Percentiles rank a stretch among this genome's conserved stretches.
These are phyloP conservation scores for Sugiyamaella pinicola DNA, from an alignment of 1,139 yeast genomes.

Conservation along the genomic window DNA sequence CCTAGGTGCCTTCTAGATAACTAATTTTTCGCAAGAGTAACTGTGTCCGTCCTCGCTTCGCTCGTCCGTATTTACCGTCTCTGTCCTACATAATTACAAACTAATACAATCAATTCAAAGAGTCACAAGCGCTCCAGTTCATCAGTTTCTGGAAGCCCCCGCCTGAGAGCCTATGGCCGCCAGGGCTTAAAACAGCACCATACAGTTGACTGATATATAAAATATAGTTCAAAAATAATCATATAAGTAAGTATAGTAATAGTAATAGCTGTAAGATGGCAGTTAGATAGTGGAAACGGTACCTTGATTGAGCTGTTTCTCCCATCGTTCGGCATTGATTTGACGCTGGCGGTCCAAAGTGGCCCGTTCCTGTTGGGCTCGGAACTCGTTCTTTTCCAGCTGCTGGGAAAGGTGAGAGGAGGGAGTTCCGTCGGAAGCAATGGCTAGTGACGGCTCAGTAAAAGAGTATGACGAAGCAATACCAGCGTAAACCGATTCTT, in stretches of 20 bases:
- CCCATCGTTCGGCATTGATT: slow-evolving; percentile 24
- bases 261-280: not conserved
- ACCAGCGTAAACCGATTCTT: slow-evolving; percentile 24
- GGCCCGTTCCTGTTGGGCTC: slow-evolving; percentile 18
- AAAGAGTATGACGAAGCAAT: slow-evolving; percentile 8
- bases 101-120: too few species aligned
- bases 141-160: too few species aligned
- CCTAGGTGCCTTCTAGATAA: too few species aligned
- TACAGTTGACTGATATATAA: too few species aligned
- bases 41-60: too few species aligned
- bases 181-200: too few species aligned
- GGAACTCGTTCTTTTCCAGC: slow-evolving; percentile 13
- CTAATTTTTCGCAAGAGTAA: too few species aligned
- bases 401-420: slow-evolving; percentile 7
- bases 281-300: slow-evolving; percentile 15
- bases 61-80: too few species aligned
- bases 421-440: not conserved
- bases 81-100: too few species aligned
- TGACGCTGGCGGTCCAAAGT: slow-evolving; percentile 24
- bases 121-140: too few species aligned
- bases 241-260: not conserved
- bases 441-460: slow-evolving; percentile 1
- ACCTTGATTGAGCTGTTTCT: slow-evolving; percentile 25
- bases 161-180: too few species aligned
- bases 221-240: not conserved